Conservation (phyloP, 1,139 yeast species). For the Saccharomycopsis crataegensis region DNA sequence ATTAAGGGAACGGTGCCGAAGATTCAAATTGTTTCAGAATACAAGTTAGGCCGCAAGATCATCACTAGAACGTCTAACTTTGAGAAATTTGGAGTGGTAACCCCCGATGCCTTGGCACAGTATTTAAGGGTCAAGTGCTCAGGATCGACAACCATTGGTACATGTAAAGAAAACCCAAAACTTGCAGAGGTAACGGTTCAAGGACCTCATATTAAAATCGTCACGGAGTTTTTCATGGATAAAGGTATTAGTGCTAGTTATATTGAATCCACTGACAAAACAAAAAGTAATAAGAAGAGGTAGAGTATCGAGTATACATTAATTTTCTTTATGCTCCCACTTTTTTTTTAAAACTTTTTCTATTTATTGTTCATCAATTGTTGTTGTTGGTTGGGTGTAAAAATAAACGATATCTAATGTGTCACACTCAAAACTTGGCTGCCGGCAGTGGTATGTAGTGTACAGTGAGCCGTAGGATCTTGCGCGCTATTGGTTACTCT, state of each 20-base stretch:
- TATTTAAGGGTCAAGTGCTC: slow-evolving; percentile 76
- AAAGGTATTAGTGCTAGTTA: slow-evolving; percentile 65
- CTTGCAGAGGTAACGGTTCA: slow-evolving; percentile 72
- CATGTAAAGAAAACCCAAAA: slow-evolving; percentile 46
- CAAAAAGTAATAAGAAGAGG: slow-evolving; percentile 30
- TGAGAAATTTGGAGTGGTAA: slow-evolving; percentile 58
- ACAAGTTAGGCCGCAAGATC: slow-evolving; percentile 75
- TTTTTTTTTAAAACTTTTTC: too few relatives aligned
- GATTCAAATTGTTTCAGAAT: slow-evolving; percentile 61
- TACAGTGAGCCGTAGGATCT: too few relatives aligned
- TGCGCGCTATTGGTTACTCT: too few relatives aligned
- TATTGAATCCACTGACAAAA: slow-evolving; percentile 60
- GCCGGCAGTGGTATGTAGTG: too few relatives aligned
- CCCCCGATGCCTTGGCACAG: slow-evolving; percentile 54
- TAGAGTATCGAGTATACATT: too few relatives aligned
- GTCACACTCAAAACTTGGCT: too few relatives aligned
- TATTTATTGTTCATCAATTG: too few relatives aligned
- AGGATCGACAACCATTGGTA: slow-evolving; percentile 74
- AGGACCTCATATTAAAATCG: slow-evolving; percentile 74
- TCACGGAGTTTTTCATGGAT: slow-evolving; percentile 48
- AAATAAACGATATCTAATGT: too few relatives aligned
- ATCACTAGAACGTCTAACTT: slow-evolving; percentile 67
- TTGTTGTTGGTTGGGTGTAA: too few relatives aligned
- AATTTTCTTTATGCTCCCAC: too few relatives aligned
- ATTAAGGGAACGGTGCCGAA: slow-evolving; percentile 63